Percentiles rank a stretch among this genome's conserved stretches.
phyloP scores from a whole-genome alignment of 106 monocot genomes.

The Dendrobium chrysotoxum region DNA sequence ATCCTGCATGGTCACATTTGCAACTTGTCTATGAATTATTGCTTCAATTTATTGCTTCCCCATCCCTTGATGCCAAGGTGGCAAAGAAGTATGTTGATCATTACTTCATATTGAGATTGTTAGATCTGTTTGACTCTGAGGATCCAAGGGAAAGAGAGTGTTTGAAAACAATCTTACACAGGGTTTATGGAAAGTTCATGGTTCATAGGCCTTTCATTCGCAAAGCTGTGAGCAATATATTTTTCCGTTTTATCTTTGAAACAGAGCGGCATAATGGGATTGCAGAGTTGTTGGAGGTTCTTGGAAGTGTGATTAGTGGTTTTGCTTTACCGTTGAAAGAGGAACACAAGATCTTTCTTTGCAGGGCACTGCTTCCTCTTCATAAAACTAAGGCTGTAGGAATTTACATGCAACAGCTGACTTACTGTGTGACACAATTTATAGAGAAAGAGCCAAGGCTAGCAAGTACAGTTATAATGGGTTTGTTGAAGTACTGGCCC shows the following conservation, averaged over 20 bases:
- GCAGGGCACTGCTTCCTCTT: conserved; percentile 39
- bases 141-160: conserved; percentile 57
- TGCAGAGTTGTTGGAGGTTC: conserved; percentile 48
- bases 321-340: conserved; percentile 59
- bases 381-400: conserved; percentile 42
- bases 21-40: conserved; percentile 50
- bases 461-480: conserved; percentile 37
- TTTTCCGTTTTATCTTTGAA: conserved; percentile 49
- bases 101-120: conserved; percentile 27
- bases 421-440: conserved; percentile 45
- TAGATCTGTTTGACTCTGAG: conserved; percentile 53
- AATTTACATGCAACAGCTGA: conserved; percentile 39
- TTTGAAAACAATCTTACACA: conserved; percentile 43
- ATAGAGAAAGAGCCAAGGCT: conserved; percentile 50
- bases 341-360: conserved; percentile 52
- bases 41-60: conserved; percentile 32
- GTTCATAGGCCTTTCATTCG: conserved; percentile 44
- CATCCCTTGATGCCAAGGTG: conserved; percentile 36
- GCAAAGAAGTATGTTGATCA: conserved; percentile 44
- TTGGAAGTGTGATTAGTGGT: conserved; percentile 50
- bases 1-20: conserved; percentile 53
- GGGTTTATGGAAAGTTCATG: conserved; percentile 64
- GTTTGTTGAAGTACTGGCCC: conserved; percentile 57
- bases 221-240: conserved; percentile 48
- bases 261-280: conserved; percentile 49